Base-by-base conservation (phyloP, 805 yeast genomes). In the Candida berthetii region DNA sequence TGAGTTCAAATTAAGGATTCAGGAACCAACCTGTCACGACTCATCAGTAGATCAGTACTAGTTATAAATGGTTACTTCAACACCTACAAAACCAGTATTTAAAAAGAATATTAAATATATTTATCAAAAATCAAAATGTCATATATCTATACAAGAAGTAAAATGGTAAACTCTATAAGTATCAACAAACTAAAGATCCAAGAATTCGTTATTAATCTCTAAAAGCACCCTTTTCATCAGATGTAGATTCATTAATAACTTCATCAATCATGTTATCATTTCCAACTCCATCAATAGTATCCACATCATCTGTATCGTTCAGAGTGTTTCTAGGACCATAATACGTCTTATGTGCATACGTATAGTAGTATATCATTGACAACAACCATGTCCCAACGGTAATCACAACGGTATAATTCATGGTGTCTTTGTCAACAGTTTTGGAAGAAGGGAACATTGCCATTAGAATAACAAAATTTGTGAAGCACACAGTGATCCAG, bases 401-500 rank as follows among this genome's bases (percentile, higher is more conserved):
- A 42, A 81, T 78, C 3, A 76, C 83, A 48, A 71, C 71, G 0
- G 85, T 76, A 55, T 81, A 82, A 59, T 82, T 82, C 88, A 82
- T 81, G 18, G 74, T 61, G 0, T 59, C 56, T 39, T 64, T 65
- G 3, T 17, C 24, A 15, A 49, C 43, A 7, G 52, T 42, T 38
- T 58, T 56, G 14, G 71, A 62, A 18, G 53, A 19, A 22, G 90
- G 89, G 64, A 81, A 74, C 82, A 78, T 78, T 27, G 72, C 65
- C 58, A 81, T 58, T 16, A 76, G 61, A 28, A 80, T 74, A 41
- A 72, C 69, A 49, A 69, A 82, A 0, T 52, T 47, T 38, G 75
- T 69, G 69, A 77, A 82, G 3, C 60, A 41, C 11, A 66, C 68
- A 1, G 84, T 66, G 16, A 66, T 53, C 59, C 72, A 55, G 32